Base-by-base conservation (phyloP, 2,329 filamentous ascomycete species). In the Leptographium galeiforme region DNA sequence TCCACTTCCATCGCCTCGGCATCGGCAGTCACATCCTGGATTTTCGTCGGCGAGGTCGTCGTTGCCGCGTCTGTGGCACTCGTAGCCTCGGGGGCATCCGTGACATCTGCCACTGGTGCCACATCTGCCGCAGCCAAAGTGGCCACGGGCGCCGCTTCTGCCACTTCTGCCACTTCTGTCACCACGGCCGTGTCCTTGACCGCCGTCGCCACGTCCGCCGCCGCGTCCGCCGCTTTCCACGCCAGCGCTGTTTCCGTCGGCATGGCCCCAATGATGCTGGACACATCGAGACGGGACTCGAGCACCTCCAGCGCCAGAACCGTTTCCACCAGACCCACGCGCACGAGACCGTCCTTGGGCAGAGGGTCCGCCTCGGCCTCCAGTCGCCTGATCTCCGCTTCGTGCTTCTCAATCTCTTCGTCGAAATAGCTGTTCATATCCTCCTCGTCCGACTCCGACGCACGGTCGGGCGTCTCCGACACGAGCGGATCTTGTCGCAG, bases 391-490 rank as follows among this genome's bases (percentile, higher is more conserved):
- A 81, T 78, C 57, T 79, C 69, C 3, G 49, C 49, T 32, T 79
- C 72, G 2, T 72, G 70, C 60, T 79, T 75, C 44, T 68, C 63
- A 40, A 81, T 78, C 58, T 79, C 68, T 52, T 68, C 67, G 51
- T 74, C 70, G 52, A 81, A 78, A 55, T 76, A 76, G 51, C 78
- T 75, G 18, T 72, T 76, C 67, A 81, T 75, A 46, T 78, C 74
- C 48, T 80, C 78, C 54, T 81, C 78, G 45, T 81, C 73, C 58
- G 72, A 74, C 52, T 80, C 77, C 0, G 76, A 78, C 2, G 56
- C 46, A 16, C 54, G 54, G n/a, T 57, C 55, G 6, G 51, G 51
- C 1, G 51, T 50, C 1, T 39, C 39, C 6, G 53, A 46, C 2
- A 19, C 38, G 0, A 41, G 40, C 11, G 44, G n/a, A 1, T 48